Percentiles rank a stretch among this genome's conserved stretches.
Evolutionary conservation across 2,329 filamentous ascomycete genomes (phyloP).

Genomic region (Ophiognomonia clavigignenti-juglandacearum): DNA sequence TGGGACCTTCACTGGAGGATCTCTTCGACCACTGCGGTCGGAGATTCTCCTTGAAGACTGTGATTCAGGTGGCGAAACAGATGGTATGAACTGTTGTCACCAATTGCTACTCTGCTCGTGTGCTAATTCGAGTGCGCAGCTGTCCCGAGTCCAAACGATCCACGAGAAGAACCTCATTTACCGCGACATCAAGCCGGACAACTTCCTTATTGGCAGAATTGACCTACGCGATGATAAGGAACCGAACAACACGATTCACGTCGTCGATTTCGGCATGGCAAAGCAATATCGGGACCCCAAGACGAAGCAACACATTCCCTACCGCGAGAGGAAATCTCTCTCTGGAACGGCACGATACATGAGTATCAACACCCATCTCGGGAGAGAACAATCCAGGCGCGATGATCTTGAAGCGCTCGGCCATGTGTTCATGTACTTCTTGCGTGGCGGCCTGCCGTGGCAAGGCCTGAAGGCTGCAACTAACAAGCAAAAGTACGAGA

Average conservation of each 20-base stretch:
- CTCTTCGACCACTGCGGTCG: conserved; percentile 96
- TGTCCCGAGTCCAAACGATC: conserved; percentile 87
- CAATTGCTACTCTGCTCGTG: conserved; percentile 1
- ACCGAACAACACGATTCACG: conserved; percentile 86
- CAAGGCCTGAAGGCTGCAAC: conserved; percentile 69
- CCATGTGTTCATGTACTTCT: conserved; percentile 72
- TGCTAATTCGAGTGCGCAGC: conserved; percentile 41
- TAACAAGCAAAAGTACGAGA: conserved; percentile 98
- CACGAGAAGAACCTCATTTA: conserved; percentile 99
- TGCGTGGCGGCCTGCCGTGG: conserved; percentile 67
- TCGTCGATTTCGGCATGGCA: conserved; percentile 99
- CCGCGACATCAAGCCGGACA: conserved; percentile 98
- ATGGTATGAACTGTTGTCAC: conserved; percentile 58
- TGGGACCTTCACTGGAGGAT: conserved; percentile 92
- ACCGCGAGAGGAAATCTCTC: conserved; percentile 92
- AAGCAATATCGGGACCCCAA: conserved; percentile 99
- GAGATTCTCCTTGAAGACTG: conserved; percentile 93
- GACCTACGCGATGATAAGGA: conserved; percentile 36
- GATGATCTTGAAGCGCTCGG: conserved; percentile 90
- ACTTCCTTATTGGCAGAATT: conserved; percentile 93
- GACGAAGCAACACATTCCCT: conserved; percentile 98
- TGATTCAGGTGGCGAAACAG: conserved; percentile 98
- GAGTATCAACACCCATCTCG: conserved; percentile 99
- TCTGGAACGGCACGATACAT: conserved; percentile 97
- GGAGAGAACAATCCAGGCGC: conserved; percentile 89